Conservation (phyloP, 2,329 filamentous ascomycete genomes). For the Penicillium sumatraense region DNA sequence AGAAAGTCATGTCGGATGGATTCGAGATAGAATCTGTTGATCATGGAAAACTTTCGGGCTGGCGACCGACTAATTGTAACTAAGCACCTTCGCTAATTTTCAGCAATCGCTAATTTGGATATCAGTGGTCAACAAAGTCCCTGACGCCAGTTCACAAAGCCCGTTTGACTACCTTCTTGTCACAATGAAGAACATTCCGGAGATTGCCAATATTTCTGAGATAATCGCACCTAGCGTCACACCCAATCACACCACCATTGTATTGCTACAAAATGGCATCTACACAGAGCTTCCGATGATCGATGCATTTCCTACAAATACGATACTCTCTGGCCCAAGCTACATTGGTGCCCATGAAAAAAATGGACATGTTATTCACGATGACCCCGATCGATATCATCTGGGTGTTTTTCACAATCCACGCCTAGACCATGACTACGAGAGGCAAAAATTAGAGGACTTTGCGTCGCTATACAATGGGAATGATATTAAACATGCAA, state of each 20-base stretch:
- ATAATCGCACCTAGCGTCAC: constrained; percentile 53
- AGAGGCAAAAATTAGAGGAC: constrained; percentile 26
- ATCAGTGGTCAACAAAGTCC: constrained; percentile 55
- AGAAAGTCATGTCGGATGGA: constrained; percentile 51
- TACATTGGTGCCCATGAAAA: constrained; percentile 58
- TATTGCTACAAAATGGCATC: constrained; percentile 67
- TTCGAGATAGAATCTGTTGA: constrained; percentile 62
- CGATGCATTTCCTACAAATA: constrained; percentile 55
- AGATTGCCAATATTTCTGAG: constrained; percentile 41
- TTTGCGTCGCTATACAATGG: constrained; percentile 56
- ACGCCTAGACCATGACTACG: constrained; percentile 21
- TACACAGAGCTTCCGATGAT: constrained; percentile 64
- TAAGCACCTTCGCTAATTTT: neutral
- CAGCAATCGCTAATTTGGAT: constrained; percentile 7
- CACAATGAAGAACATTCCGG: constrained; percentile 65
- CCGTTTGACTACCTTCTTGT: constrained; percentile 62
- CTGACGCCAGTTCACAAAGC: constrained; percentile 33
- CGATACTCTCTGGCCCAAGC: constrained; percentile 58
- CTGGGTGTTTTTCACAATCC: constrained; percentile 55
- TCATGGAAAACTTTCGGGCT: constrained; percentile 56
- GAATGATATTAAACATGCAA: constrained; percentile 50
- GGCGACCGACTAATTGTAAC: constrained; percentile 51
- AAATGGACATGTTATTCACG: constrained; percentile 57
- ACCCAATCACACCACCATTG: constrained; percentile 55
- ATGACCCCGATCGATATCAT: constrained; percentile 55